Percentiles rank a stretch among this genome's conserved stretches.
Conservation (phyloP, 2,329 filamentous ascomycete genomes). For the Rhynchosporium secalis region DNA sequence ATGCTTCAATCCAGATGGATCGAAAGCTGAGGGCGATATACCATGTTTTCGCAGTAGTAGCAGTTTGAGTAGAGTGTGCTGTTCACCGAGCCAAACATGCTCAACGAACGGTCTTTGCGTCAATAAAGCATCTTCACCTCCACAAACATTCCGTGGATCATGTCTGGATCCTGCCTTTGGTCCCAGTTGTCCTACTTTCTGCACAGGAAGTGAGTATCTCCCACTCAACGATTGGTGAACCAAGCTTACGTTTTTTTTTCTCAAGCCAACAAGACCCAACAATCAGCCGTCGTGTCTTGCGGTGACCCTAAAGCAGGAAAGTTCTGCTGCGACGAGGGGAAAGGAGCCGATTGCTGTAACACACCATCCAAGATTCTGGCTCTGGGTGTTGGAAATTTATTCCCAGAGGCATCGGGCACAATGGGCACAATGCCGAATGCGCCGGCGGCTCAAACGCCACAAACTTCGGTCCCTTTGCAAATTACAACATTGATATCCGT, state of each 20-base stretch:
- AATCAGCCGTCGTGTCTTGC: constrained; percentile 21
- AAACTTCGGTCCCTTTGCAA: background rate
- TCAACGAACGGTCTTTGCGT: constrained; percentile 28
- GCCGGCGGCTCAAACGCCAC: background rate
- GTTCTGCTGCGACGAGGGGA: constrained; percentile 29
- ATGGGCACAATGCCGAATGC: constrained; percentile 7
- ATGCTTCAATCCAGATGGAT: constrained; percentile 24
- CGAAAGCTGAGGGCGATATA: constrained; percentile 17
- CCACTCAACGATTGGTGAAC: background rate
- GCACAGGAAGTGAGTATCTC: constrained; percentile 23
- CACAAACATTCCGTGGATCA: constrained; percentile 20
- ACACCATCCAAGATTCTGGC: constrained; percentile 19
- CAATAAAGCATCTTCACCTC: constrained; percentile 15
- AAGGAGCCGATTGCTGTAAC: constrained; percentile 21
- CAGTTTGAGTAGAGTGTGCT: constrained; percentile 22
- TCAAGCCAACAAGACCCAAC: constrained; percentile 17
- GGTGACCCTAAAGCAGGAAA: constrained; percentile 19
- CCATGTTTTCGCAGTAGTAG: constrained; percentile 23
- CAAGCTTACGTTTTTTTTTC: background rate
- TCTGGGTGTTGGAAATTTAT: constrained; percentile 15
- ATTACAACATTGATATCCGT: background rate
- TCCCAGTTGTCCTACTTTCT: constrained; percentile 25
- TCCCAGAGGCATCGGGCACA: constrained; percentile 15
- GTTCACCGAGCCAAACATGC: constrained; percentile 23
- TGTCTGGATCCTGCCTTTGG: constrained; percentile 23